Percentiles rank a stretch among this genome's conserved stretches.
Conservation (phyloP, 441 rosid species). For the Populus hybrid region DNA sequence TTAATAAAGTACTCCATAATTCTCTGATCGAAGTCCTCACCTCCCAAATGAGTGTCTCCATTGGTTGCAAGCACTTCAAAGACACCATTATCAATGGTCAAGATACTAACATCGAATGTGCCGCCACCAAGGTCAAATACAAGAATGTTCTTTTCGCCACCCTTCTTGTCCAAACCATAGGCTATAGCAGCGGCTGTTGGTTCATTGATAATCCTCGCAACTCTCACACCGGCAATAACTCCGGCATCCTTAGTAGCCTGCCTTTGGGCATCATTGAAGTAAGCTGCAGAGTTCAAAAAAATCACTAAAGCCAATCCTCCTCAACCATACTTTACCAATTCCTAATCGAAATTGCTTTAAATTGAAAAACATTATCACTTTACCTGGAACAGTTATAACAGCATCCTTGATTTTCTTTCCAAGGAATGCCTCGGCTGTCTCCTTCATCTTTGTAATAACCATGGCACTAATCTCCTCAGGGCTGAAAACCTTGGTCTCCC, state of each 20-base stretch:
- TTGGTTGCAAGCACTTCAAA: slow-evolving; percentile 65
- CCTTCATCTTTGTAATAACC: no score
- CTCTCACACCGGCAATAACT: slow-evolving; percentile 55
- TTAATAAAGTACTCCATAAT: slow-evolving; percentile 91
- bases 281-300: slow-evolving; percentile 9
- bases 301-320: no score
- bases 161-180: slow-evolving; percentile 64
- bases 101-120: slow-evolving; percentile 52
- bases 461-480: no score
- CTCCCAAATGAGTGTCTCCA: slow-evolving; percentile 84
- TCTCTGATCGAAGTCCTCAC: slow-evolving; percentile 87
- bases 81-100: slow-evolving; percentile 55
- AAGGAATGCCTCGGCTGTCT: no score
- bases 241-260: slow-evolving; percentile 71
- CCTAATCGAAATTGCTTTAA: no score
- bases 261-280: slow-evolving; percentile 86
- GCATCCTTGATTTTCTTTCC: no score
- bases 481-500: no score
- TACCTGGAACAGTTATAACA: no score
- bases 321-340: no score
- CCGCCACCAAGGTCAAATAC: slow-evolving; percentile 46
- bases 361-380: no score
- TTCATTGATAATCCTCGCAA: slow-evolving; percentile 41
- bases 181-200: slow-evolving; percentile 18
- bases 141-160: slow-evolving; percentile 70